These are phyloP conservation scores for Malassezia japonica DNA, from an alignment of 1,284 basidiomycete genomes.

Conservation along the genomic window DNA sequence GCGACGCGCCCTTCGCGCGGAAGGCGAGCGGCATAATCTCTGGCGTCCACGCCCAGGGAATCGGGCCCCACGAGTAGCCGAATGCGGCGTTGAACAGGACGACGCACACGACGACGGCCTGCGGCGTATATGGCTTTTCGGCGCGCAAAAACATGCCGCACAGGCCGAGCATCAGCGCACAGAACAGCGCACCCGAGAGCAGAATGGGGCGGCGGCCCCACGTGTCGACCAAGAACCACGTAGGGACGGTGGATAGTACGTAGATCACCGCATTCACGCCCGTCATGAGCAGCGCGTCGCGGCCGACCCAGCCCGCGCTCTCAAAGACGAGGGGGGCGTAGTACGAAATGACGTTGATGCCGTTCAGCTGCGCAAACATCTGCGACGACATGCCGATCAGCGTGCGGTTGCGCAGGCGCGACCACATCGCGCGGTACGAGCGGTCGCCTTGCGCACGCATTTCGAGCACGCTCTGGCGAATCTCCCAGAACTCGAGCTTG, in stretches of 20 bases:
- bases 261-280: slow-evolving; percentile 65
- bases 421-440: slow-evolving; percentile 77
- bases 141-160: slow-evolving; percentile 90
- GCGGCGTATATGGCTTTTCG: slow-evolving; percentile 58
- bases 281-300: slow-evolving; percentile 92
- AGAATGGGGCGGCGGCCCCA: slow-evolving; percentile 84
- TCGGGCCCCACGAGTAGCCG: slow-evolving; percentile 60
- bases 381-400: slow-evolving; percentile 95
- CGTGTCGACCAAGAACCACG: slow-evolving; percentile 89
- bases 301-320: slow-evolving; percentile 91
- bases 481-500: slow-evolving; percentile 78
- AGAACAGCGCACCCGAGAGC: slow-evolving; percentile 70
- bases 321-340: slow-evolving; percentile 57
- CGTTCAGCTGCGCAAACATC: slow-evolving; percentile 74
- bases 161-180: slow-evolving; percentile 65
- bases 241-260: slow-evolving; percentile 52
- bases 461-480: slow-evolving; percentile 62
- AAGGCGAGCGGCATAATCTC: slow-evolving; percentile 58
- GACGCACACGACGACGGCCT: slow-evolving; percentile 77
- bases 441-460: slow-evolving; percentile 56
- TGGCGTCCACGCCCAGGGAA: slow-evolving; percentile 66
- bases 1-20: slow-evolving; percentile 19
- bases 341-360: slow-evolving; percentile 68
- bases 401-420: slow-evolving; percentile 74
- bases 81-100: slow-evolving; percentile 90